Conservation (phyloP, 768 basidiomycete species). For the Hypholoma sublateritium region DNA sequence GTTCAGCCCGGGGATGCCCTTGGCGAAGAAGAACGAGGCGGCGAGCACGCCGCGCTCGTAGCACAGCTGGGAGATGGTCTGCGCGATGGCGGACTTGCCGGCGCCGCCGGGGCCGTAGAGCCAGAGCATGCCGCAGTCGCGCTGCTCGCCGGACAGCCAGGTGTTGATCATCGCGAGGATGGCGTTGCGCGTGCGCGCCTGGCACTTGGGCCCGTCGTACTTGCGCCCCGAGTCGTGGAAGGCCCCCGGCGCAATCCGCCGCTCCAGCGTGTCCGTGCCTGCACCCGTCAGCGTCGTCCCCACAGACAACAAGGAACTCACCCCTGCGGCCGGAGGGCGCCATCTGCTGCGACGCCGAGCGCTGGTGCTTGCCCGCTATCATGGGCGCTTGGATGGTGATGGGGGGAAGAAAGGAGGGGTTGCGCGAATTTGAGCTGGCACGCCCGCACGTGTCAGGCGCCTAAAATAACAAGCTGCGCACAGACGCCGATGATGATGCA, state of each 20-base stretch:
- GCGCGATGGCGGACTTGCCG: slow-evolving; percentile 25
- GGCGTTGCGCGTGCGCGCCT: slow-evolving; percentile 19
- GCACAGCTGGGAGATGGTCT: slow-evolving; percentile 20
- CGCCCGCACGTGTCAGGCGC: no score
- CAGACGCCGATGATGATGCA: no score
- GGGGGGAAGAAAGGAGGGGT: no score
- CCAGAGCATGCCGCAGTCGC: slow-evolving; percentile 25
- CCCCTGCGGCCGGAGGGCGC: neutral
- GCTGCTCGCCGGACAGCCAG: slow-evolving; percentile 19
- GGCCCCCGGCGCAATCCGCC: slow-evolving; percentile 25
- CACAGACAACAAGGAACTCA: no score
- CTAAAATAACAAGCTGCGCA: no score
- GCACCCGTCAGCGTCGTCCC: neutral
- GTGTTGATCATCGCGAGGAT: slow-evolving; percentile 19
- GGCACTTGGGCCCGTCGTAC: slow-evolving; percentile 24
- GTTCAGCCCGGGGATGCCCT: slow-evolving; percentile 20
- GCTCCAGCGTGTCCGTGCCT: slow-evolving; percentile 27
- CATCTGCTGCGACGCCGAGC: no score
- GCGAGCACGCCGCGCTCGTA: slow-evolving; percentile 21
- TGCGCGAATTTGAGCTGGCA: no score
- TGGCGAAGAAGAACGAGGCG: slow-evolving; percentile 26
- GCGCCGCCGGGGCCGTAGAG: slow-evolving; percentile 25
- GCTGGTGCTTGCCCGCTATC: no score
- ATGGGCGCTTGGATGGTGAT: no score
- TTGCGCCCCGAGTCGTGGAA: slow-evolving; percentile 24